Percentiles rank a stretch among this genome's conserved stretches.
phyloP scores from a whole-genome alignment of 768 basidiomycete species.

The Panellus pusillus region DNA sequence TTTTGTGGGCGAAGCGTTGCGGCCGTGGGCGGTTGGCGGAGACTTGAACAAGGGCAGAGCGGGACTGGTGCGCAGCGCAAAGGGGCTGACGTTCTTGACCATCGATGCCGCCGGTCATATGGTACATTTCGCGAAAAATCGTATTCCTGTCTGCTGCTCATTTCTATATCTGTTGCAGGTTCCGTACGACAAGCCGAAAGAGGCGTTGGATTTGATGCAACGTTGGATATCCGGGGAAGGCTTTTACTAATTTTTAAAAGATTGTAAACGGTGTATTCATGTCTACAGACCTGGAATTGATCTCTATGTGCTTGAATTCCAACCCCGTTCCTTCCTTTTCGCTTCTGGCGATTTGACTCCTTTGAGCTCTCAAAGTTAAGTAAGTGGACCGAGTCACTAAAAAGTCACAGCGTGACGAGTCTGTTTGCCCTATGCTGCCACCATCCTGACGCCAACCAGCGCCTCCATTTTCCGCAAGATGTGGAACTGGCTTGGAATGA shows the following conservation, averaged over 20 bases:
- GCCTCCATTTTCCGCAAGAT: not conserved
- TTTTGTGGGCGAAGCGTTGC: slow-evolving; percentile 40
- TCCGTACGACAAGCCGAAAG: slow-evolving; percentile 60
- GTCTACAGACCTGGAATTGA: too few relatives aligned
- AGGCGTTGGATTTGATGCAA: slow-evolving; percentile 47
- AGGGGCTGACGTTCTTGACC: slow-evolving; percentile 11
- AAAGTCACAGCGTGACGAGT: too few relatives aligned
- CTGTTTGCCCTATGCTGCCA: too few relatives aligned
- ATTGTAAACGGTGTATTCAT: too few relatives aligned
- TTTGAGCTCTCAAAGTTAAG: too few relatives aligned
- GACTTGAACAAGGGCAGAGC: slow-evolving; percentile 8
- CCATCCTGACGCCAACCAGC: too few relatives aligned
- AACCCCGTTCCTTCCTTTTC: too few relatives aligned
- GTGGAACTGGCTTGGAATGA: not conserved
- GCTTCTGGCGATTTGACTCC: too few relatives aligned
- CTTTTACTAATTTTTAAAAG: not conserved
- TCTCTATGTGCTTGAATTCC: too few relatives aligned
- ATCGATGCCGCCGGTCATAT: slow-evolving; percentile 63
- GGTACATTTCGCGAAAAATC: slow-evolving; percentile 37
- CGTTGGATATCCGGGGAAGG: slow-evolving; percentile 40
- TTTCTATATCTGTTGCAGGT: slow-evolving; percentile 33
- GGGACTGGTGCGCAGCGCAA: slow-evolving; percentile 16
- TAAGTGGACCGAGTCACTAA: too few relatives aligned
- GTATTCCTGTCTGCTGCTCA: not conserved
- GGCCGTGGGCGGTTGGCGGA: slow-evolving; percentile 10